Evolutionary conservation across 1,284 basidiomycete species (phyloP), one percentile per base, ranked within the genome.

Genomic region (Ganoderma meredithae): DNA sequence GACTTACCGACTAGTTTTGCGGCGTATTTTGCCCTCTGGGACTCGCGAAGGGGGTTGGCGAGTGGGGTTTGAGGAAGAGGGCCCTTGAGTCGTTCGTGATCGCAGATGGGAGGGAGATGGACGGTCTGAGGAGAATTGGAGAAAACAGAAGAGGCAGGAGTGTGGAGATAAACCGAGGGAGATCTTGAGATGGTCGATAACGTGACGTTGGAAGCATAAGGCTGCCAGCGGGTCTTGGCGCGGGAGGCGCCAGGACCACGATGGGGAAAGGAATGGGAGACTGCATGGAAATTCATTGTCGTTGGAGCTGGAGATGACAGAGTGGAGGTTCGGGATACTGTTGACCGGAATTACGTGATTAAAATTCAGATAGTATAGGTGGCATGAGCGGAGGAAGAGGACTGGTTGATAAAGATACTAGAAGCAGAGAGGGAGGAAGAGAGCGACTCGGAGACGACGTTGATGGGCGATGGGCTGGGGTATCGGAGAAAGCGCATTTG

Each of bases 161-260:
- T 90, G 81, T 86, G 83, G 71, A 88, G 81, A 81, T 85, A 86
- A 58, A 82, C 73, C 41, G 85, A 79, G 62, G 85, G 80, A 62
- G 81, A 72, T 56, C 80, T 76, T 62, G 76, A 63, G 53, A 76
- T 64, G 72, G 80, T 64, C 77, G 80, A 63, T 76, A 71, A 66
- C 77, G 76, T 55, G 79, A 74, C 33, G 49, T 63, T 73, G 78
- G 80, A 74, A 81, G 80, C 77, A 79, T 93, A 93, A 71, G 91
- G 91, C 80, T 93, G 91, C 91, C 91, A 93, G 74, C 90, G 88
- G 75, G 88, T 82, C 78, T 89, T 82, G 60, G 86, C 81, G 74
- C 89, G 86, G 67, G 90, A 85, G 15, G 88, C 87, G 74, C 88
- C 86, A 61, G 88, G 87, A 56, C 89, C 90, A 82, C 90, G 82